Evolutionary conservation across 805 yeast species (phyloP).

Genomic region (Millerozyma acaciae): DNA sequence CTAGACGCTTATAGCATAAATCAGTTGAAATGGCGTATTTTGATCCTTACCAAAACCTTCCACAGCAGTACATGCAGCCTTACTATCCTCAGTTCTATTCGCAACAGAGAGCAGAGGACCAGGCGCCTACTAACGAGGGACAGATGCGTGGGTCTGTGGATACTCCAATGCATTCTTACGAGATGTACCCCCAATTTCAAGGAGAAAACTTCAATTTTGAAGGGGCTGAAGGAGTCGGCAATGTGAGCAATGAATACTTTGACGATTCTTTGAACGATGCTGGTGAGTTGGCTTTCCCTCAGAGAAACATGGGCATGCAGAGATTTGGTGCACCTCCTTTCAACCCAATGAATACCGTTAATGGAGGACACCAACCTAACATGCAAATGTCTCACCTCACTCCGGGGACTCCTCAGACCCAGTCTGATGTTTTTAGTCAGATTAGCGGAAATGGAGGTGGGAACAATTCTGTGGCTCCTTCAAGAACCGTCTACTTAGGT

Average conservation of each 20-base stretch:
- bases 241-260: slow-evolving; percentile 19
- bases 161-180: slow-evolving; percentile 14
- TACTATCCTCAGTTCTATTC: slow-evolving; percentile 32
- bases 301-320: slow-evolving; percentile 6
- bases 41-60: slow-evolving; percentile 36
- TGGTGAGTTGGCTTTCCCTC: slow-evolving; percentile 9
- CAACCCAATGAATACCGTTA: slow-evolving; percentile 4
- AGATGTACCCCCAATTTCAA: slow-evolving; percentile 18
- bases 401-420: slow-evolving; percentile 6
- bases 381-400: slow-evolving; percentile 2
- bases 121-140: slow-evolving; percentile 8
- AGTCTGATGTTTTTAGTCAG: slow-evolving; percentile 7
- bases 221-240: slow-evolving; percentile 10
- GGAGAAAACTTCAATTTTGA: slow-evolving; percentile 12
- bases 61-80: slow-evolving; percentile 36
- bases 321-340: slow-evolving; percentile 3
- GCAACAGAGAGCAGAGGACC: slow-evolving; percentile 13
- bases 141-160: slow-evolving; percentile 11
- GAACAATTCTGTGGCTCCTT: slow-evolving; percentile 44
- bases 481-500: slow-evolving; percentile 87
- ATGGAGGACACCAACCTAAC: slow-evolving; percentile 1
- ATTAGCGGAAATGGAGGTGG: slow-evolving; percentile 5
- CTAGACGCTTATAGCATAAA: background rate
- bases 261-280: slow-evolving; percentile 18
- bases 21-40: slow-evolving; percentile 35